Evolutionary conservation across 202 grass and related monocot species (phyloP).

Genomic region (Alloteropsis angusta): DNA sequence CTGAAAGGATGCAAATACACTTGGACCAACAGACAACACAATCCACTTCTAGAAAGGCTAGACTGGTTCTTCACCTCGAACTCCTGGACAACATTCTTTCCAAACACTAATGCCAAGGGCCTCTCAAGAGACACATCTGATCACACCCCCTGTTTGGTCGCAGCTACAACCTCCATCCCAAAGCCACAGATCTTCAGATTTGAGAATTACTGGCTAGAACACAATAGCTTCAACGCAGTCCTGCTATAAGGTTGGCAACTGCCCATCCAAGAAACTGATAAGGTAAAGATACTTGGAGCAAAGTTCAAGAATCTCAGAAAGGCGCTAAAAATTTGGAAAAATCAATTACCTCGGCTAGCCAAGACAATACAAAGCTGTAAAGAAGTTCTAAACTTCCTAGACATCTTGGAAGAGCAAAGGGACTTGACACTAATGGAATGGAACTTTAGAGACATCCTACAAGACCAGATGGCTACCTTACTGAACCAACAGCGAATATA

Average conservation of each 20-base stretch:
- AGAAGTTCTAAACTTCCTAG: fast-evolving
- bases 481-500: not conserved
- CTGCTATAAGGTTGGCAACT: too few relatives aligned
- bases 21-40: too few relatives aligned
- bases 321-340: not conserved
- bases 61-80: too few relatives aligned
- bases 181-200: not conserved
- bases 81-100: too few relatives aligned
- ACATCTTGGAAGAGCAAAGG: not conserved
- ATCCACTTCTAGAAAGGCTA: too few relatives aligned
- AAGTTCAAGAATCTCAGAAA: not conserved
- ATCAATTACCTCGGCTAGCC: fast-evolving
- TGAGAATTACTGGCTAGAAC: not conserved
- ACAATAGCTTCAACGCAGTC: not conserved
- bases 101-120: too few relatives aligned
- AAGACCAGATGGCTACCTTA: not conserved
- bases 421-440: not conserved
- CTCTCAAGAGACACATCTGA: too few relatives aligned
- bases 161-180: not conserved
- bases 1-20: too few relatives aligned
- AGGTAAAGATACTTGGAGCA: not conserved
- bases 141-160: too few relatives aligned
- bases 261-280: not conserved
- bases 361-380: not conserved
- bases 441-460: not conserved